Evolutionary conservation across 306 rosid species (phyloP), one percentile per base, ranked within the genome.

Genomic region (Rosa multiflora): DNA sequence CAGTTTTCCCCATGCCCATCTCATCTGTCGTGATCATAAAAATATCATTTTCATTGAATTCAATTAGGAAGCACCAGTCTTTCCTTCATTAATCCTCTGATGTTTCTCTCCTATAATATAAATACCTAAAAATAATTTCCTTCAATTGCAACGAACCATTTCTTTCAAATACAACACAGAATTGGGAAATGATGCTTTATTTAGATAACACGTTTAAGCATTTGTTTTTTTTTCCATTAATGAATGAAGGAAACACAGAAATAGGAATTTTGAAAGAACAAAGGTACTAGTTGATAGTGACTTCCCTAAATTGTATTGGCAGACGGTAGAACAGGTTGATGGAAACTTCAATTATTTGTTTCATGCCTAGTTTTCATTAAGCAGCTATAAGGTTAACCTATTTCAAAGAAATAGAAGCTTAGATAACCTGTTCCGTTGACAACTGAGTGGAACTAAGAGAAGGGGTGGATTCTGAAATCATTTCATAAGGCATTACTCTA

Each of bases 1-100:
- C 90, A 74, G 99, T 92, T 88, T 95, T 95, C 37, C 99, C 97
- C 87, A 95, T 75, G 63, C 99, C 98, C 99, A 92, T 92, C 89
- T 95, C 98, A 82, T 95, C 97, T 93, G 88, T 74, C 82, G 72
- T 73, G 61, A 44, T 74, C 66, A 75, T 71, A 76, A 85, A 79
- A 32, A 20, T 40, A 78, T 26, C 14, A 73, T 42, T 51, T 76
- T 77, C 56, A 85, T 39, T 8, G 5, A 26, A 83, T 76, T 66
- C 58, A 73, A 72, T 77, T 61, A 68, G 55, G 70, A 70, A 69
- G 76, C n/a, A 70, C 26, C 64, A 55, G 32, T 67, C 69, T 13
- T 64, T 61, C 55, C 55, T 61, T 71, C 64, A 55, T 32, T 63
- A 53, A 32, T 48, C 40, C 46, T 14, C 17, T 70, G 72, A 40